Evolutionary conservation across 192 early-diverging fungal genomes (phyloP).

Genomic region (Diversispora eburnea): DNA sequence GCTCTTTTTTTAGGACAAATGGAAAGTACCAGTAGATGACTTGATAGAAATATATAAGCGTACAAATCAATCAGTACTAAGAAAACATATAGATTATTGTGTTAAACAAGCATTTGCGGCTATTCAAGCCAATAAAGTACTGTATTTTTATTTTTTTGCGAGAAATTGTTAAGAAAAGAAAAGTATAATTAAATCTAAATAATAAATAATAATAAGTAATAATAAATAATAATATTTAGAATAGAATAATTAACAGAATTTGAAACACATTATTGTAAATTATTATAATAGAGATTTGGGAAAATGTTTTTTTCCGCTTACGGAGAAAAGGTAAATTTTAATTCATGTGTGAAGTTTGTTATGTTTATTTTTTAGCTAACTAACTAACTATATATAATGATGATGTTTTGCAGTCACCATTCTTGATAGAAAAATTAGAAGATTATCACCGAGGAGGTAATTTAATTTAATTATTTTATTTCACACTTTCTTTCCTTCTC

Average conservation of each 20-base stretch:
- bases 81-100: constrained; percentile 46
- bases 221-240: too few relatives aligned
- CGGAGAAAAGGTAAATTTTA: constrained; percentile 46
- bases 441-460: constrained; percentile 71
- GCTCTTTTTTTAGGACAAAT: constrained; percentile 30
- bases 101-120: constrained; percentile 59
- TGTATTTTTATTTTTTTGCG: neutral
- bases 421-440: constrained; percentile 68
- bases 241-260: too few relatives aligned
- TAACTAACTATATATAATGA: neutral
- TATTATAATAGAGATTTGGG: constrained; percentile 39
- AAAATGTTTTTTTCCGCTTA: constrained; percentile 54
- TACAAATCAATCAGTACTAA: constrained; percentile 42
- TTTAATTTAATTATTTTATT: constrained; percentile 32
- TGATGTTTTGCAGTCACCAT: constrained; percentile 53
- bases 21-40: constrained; percentile 65
- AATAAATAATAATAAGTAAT: neutral
- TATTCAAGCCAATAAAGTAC: constrained; percentile 47
- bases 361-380: neutral
- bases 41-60: constrained; percentile 58
- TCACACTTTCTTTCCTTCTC: constrained; percentile 11
- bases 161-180: neutral
- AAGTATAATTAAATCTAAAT: neutral
- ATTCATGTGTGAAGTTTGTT: neutral
- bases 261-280: neutral